Evolutionary conservation across 2,329 filamentous ascomycete genomes (phyloP).

Genomic region (Fonsecaea erecta): DNA sequence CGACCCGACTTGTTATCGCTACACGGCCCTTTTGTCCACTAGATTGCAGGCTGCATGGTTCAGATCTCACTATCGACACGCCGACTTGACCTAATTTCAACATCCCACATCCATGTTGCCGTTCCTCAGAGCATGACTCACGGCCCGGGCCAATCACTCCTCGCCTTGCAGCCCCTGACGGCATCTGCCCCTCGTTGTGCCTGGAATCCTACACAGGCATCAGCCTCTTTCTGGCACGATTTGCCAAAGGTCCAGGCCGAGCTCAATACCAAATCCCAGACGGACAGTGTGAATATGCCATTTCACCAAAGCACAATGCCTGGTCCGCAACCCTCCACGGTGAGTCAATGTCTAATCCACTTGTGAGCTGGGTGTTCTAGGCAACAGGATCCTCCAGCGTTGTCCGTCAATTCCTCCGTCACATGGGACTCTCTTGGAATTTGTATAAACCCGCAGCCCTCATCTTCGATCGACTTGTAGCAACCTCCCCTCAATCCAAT

Average conservation of each 20-base stretch:
- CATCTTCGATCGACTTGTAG: neutral
- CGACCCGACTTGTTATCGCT: neutral
- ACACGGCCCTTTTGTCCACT: neutral
- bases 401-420: neutral
- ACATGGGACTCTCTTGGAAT: neutral
- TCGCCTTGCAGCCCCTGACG: neutral
- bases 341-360: conserved; percentile 6
- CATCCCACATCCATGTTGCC: neutral
- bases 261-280: neutral
- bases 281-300: neutral
- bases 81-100: neutral
- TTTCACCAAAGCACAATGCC: neutral
- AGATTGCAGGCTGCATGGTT: neutral
- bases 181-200: neutral
- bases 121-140: neutral
- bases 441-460: neutral
- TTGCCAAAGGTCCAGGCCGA: neutral
- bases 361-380: neutral
- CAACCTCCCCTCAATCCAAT: neutral
- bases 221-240: neutral
- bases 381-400: neutral
- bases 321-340: neutral
- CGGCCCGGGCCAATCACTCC: neutral
- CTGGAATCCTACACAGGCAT: conserved; percentile 4
- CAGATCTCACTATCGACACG: neutral